Percentiles rank a stretch among this genome's conserved stretches.
Conservation (phyloP, 164 flowering plant species). For the Magnolia sinica region DNA sequence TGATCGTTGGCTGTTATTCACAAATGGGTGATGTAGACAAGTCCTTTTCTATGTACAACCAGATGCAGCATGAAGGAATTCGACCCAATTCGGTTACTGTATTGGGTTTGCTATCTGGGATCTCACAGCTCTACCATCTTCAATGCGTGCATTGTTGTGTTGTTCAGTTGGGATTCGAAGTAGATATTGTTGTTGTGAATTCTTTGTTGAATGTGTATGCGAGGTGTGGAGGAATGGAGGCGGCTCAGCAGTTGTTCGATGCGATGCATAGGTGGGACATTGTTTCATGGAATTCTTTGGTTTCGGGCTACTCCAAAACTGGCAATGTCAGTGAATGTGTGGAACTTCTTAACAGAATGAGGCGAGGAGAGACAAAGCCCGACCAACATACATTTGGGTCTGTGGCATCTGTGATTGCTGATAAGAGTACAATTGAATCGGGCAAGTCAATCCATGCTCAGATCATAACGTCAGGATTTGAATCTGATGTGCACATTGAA, state of each 20-base stretch:
- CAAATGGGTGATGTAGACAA: constrained; percentile 33
- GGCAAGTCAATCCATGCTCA: constrained; percentile 63
- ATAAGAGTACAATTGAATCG: constrained; percentile 24
- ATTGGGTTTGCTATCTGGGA: constrained; percentile 50
- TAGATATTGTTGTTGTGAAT: constrained; percentile 41
- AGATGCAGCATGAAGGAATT: constrained; percentile 50
- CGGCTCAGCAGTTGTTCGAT: constrained; percentile 53
- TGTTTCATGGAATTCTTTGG: constrained; percentile 79
- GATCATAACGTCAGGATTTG: constrained; percentile 44
- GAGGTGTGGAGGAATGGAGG: constrained; percentile 47
- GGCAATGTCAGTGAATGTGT: constrained; percentile 40
- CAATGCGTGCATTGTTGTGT: constrained; percentile 52
- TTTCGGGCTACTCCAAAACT: constrained; percentile 46
- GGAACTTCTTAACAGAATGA: constrained; percentile 49
- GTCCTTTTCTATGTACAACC: constrained; percentile 45
- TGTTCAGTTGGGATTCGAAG: constrained; percentile 40
- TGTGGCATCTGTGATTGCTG: constrained; percentile 37
- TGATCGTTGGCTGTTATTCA: constrained; percentile 66
- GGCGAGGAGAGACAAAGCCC: constrained; percentile 38
- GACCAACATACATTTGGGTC: constrained; percentile 58
- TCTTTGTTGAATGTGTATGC: constrained; percentile 61
- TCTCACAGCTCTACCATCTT: constrained; percentile 29
- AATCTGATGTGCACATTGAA: constrained; percentile 37
- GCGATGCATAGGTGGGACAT: constrained; percentile 45
- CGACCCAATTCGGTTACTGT: constrained; percentile 62